Percentiles rank a stretch among this genome's conserved stretches.
phyloP scores from a whole-genome alignment of 2,329 filamentous ascomycete genomes.

The Fusarium sp. region DNA sequence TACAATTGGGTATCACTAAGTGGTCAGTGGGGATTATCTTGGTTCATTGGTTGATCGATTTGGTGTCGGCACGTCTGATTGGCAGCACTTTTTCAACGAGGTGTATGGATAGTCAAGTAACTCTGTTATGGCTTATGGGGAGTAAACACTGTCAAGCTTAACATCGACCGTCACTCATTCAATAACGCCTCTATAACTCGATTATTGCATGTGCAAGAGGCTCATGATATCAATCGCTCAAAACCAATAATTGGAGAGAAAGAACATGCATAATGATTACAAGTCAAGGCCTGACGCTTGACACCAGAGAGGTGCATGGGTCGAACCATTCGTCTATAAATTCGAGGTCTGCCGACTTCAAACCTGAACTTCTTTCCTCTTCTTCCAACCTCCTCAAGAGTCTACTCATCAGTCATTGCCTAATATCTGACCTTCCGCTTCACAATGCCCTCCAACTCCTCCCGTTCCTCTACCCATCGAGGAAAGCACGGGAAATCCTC shows the following conservation, averaged over 20 bases:
- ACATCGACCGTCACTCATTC: not conserved
- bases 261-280: not conserved
- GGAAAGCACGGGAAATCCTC: not conserved
- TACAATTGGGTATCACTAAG: not conserved
- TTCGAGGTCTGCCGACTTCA: not conserved
- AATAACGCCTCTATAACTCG: not conserved
- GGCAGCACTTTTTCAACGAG: not conserved
- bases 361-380: not conserved
- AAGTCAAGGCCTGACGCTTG: not conserved
- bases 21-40: not conserved
- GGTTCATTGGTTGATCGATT: not conserved
- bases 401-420: not conserved
- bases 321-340: not conserved
- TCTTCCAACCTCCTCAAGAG: not conserved
- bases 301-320: not conserved
- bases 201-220: not conserved
- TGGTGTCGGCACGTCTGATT: not conserved
- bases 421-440: not conserved
- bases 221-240: not conserved
- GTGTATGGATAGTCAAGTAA: rapidly evolving
- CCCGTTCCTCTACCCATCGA: not conserved
- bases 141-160: not conserved
- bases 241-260: not conserved
- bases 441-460: not conserved
- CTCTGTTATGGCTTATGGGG: not conserved